phyloP scores from a whole-genome alignment of 352 stramenopile genomes.

The Phytophthora colocasiae region DNA sequence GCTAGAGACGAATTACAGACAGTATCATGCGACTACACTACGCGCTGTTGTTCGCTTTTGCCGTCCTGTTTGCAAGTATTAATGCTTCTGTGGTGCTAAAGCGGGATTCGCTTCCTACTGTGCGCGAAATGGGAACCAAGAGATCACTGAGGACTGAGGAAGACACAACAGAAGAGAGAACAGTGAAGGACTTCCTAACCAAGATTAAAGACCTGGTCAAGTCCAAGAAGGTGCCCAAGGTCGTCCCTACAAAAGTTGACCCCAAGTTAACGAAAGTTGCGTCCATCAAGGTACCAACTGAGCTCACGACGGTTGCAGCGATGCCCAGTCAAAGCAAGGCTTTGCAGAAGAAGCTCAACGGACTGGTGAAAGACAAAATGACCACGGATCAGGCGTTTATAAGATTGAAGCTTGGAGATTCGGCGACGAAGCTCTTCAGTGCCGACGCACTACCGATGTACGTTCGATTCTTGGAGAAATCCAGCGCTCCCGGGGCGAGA shows the following conservation, averaged over 20 bases:
- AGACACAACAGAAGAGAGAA: conserved; percentile 1
- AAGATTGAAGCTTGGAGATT: not conserved
- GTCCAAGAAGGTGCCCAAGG: not conserved
- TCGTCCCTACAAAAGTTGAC: not conserved
- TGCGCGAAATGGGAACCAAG: not conserved
- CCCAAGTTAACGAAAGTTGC: not conserved
- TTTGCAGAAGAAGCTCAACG: not conserved
- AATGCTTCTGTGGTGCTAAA: not conserved
- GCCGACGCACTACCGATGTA: not conserved
- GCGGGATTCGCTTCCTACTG: not conserved
- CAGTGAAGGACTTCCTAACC: not conserved
- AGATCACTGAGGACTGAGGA: not conserved
- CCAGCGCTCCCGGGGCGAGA: not conserved
- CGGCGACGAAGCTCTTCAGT: not conserved
- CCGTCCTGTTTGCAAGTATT: not conserved
- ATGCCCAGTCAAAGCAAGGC: not conserved
- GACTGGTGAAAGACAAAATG: not conserved
- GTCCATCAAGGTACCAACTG: not conserved
- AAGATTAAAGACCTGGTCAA: conserved; percentile 8
- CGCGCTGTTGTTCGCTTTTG: not conserved
- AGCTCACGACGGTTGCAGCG: not conserved
- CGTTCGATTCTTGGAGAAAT: not conserved
- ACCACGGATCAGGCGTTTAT: not conserved
- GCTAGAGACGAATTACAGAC: not conserved
- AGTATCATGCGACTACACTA: not conserved